Conservation (phyloP, 2,329 filamentous ascomycete genomes). For the Alternaria viburni region DNA sequence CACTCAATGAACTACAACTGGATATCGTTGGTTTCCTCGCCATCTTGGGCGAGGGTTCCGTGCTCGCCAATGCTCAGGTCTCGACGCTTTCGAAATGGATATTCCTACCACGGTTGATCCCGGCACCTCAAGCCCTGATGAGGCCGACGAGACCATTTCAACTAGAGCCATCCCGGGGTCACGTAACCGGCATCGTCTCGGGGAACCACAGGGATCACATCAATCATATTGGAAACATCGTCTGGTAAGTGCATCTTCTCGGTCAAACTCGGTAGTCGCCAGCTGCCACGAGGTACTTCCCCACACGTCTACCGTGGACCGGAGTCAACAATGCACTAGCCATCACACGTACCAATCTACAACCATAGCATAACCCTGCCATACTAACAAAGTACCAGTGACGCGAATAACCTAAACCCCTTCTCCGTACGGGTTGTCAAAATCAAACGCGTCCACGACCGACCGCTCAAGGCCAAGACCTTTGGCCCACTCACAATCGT, state of each 20-base stretch:
- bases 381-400: conserved; percentile 26
- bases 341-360: not conserved
- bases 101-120: conserved; percentile 57
- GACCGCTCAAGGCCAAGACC: conserved; percentile 52
- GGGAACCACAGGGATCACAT: conserved; percentile 56
- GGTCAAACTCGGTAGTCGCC: not conserved
- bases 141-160: conserved; percentile 52
- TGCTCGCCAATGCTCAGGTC: conserved; percentile 58
- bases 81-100: conserved; percentile 57
- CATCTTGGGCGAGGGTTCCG: conserved; percentile 59
- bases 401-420: conserved; percentile 44
- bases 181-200: conserved; percentile 55
- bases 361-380: not conserved
- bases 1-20: conserved; percentile 54
- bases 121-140: conserved; percentile 59
- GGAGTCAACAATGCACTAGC: not conserved
- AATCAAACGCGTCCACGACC: conserved; percentile 42
- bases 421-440: conserved; percentile 52
- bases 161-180: conserved; percentile 49
- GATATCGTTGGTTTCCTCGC: conserved; percentile 64
- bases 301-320: conserved; percentile 12
- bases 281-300: conserved; percentile 7
- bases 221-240: conserved; percentile 57
- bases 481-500: conserved; percentile 55
- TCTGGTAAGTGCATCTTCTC: conserved; percentile 44